Evolutionary conservation across 1,284 basidiomycete species (phyloP).

Genomic region (Boletus sp.): DNA sequence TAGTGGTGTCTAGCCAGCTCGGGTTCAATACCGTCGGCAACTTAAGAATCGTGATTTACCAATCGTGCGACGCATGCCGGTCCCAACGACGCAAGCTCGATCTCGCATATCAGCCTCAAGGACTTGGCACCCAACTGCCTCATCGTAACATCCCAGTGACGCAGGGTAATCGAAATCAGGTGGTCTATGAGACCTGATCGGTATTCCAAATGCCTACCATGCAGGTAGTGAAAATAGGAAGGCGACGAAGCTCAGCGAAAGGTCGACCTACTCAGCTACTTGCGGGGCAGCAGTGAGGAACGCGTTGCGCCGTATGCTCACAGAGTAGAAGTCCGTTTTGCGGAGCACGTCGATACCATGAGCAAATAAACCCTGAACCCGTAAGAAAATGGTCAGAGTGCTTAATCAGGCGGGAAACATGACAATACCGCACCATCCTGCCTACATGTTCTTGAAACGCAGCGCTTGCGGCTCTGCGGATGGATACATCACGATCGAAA

Average conservation of each 20-base stretch:
- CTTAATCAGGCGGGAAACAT: conserved; percentile 6
- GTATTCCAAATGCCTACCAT: conserved; percentile 65
- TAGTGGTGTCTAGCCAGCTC: conserved; percentile 45
- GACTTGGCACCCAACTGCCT: conserved; percentile 79
- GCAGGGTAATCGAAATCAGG: conserved; percentile 68
- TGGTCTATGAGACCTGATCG: conserved; percentile 69
- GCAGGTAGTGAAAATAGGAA: conserved; percentile 5
- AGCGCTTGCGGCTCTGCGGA: conserved; percentile 95
- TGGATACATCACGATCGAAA: conserved; percentile 92
- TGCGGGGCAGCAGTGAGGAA: conserved; percentile 82
- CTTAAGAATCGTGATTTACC: conserved; percentile 36
- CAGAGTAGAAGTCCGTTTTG: conserved; percentile 93
- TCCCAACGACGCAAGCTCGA: conserved; percentile 55
- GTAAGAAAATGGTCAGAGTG: conserved; percentile 15
- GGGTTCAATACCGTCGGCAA: conserved; percentile 11
- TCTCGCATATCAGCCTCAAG: conserved; percentile 62
- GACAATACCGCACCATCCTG: conserved; percentile 62
- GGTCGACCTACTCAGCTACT: conserved; percentile 69
- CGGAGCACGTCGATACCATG: conserved; percentile 91
- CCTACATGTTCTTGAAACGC: conserved; percentile 98
- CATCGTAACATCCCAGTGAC: conserved; percentile 90
- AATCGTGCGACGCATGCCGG: conserved; percentile 47
- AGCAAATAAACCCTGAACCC: conserved; percentile 74
- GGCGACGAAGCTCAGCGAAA: conserved; percentile 3
- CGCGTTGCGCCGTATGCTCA: conserved; percentile 81